Evolutionary conservation across 2,329 filamentous ascomycete genomes (phyloP), one percentile per base, ranked within the genome.

Genomic region (Colletotrichum godetiae): DNA sequence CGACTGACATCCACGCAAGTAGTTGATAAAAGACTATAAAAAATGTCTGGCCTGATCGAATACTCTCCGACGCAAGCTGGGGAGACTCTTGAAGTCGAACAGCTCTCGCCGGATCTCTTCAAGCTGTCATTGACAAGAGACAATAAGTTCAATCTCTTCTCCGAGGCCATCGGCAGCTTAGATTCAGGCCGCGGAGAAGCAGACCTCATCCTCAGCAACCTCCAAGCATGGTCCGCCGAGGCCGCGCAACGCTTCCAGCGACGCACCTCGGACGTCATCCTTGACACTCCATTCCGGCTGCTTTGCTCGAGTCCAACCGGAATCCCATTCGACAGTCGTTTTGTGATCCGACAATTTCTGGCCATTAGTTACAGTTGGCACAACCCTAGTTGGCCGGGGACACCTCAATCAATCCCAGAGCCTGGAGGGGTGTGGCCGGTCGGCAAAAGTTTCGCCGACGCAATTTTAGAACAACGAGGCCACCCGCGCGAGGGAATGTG

Each of bases 401-500:
- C 53, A 6, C 53, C 61, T 24, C 6, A 8, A 5, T 70, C 61
- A 1, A 61, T 24, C 4, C 61, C 67, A 0, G 67, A 52, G 12
- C 61, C 55, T 10, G 61, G 24, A 13, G 55, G 61, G 11, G 22
- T 70, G 13, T 70, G 67, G 67, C 67, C 67, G 5, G 15, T 66
- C 10, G 67, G 67, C 31, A 49, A 33, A 8, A 61, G 61, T 8
- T 70, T 70, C 24, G 60, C 67, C 15, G 8, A 35, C 8, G 67
- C 53, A n/a, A 66, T 70, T 2, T 11, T 70, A 1, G n/a, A 33
- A 46, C 24, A 35, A 31, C 55, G 67, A 24, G 61, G 61, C 1
- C 35, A 66, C 35, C 12, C 22, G 12, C 53, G 53, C n/a, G 67
- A 70, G 7, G 67, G 67, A 5, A 29, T 72, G 1, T 84, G 82